A percentile compares a stretch with the other conserved stretches of the same genome.
Conservation (phyloP, 139 green algal species). For the Desmodesmus armatus region DNA sequence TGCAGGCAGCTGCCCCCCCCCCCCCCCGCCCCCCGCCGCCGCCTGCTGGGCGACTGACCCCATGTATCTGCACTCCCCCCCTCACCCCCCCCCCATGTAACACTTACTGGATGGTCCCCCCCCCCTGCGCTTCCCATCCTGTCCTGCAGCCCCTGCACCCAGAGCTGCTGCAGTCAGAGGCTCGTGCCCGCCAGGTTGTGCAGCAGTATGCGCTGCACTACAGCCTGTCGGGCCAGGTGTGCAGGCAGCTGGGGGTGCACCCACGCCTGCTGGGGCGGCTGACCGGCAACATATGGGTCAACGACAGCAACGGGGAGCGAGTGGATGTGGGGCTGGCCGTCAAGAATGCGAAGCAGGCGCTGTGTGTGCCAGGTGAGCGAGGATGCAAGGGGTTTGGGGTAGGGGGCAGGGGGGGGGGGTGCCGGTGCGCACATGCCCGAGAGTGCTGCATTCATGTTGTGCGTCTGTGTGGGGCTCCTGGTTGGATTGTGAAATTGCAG, state of each 20-base stretch:
- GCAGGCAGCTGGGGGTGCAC: conserved; percentile 56
- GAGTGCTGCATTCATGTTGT: background rate
- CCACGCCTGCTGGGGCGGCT: conserved; percentile 77
- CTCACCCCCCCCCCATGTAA: too few species aligned
- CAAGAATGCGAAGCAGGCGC: conserved; percentile 67
- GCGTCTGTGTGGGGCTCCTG: background rate
- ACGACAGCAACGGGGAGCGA: conserved; percentile 58
- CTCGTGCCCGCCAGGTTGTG: conserved; percentile 42
- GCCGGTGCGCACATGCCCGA: background rate
- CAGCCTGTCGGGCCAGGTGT: conserved; percentile 51
- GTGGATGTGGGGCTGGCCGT: conserved; percentile 89
- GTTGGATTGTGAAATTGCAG: background rate
- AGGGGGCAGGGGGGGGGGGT: background rate
- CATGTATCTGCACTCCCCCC: too few species aligned
- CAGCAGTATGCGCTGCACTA: conserved; percentile 61
- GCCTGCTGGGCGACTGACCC: conserved; percentile 70
- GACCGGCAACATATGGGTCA: conserved; percentile 78
- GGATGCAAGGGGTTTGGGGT: background rate
- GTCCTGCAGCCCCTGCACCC: conserved; percentile 10
- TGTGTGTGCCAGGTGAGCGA: conserved; percentile 79
- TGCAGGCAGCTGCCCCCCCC: conserved; percentile 55
- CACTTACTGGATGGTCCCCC: background rate
- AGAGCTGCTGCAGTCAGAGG: conserved; percentile 2
- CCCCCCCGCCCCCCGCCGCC: conserved; percentile 60
- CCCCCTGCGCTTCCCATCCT: background rate